Evolutionary conservation across 768 basidiomycete genomes (phyloP), one percentile per base, ranked within the genome.

Genomic region (Boletus insuetus): DNA sequence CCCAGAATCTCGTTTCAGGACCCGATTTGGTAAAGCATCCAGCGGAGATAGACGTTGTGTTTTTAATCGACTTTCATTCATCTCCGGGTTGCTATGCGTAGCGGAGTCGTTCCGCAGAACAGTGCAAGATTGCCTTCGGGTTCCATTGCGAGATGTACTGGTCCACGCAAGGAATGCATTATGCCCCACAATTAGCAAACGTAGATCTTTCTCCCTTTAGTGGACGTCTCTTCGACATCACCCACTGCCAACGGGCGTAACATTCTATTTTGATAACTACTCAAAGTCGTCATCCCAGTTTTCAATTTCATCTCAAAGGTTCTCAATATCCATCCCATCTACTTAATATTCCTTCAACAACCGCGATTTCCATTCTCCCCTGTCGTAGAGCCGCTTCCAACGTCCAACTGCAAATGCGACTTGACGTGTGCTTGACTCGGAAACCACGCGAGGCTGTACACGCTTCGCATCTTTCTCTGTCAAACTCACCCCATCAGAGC

Each of bases 281-380:
- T 14, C 34, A 14, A 35, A 14, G 34, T 35, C 11, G 7, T 35
- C 26, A 9, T 29, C 26, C 26, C 9, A 29, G 26, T 29, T 29
- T 29, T 9, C 9, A 7, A 39, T 39, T n/a, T 39, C 17, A 39
- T 16, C 12, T 35, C 34, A 35, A 14, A 14, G 34, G 26, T 29
- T 35, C 34, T 14, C 34, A 14, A 35, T 14, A 1, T 32, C n/a
- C 37, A 16, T 29, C 22, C 32, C 39, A 12, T 39, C 14, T 31
- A 13, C 22, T 37, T 61, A 55, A 34, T 46, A 51, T 7, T 42
- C 57, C 29, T 53, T 38, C 9, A 48, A 20, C 37, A 56, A 41
- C 53, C 62, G 41, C 35, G 55, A 56, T 41, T 55, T 55, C 62
- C 59, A 42, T 32, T 44, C 54, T 13, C 56, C 49, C 20, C 40